Evolutionary conservation across 2,329 filamentous ascomycete species (phyloP).

Genomic region (Exophiala sideris): DNA sequence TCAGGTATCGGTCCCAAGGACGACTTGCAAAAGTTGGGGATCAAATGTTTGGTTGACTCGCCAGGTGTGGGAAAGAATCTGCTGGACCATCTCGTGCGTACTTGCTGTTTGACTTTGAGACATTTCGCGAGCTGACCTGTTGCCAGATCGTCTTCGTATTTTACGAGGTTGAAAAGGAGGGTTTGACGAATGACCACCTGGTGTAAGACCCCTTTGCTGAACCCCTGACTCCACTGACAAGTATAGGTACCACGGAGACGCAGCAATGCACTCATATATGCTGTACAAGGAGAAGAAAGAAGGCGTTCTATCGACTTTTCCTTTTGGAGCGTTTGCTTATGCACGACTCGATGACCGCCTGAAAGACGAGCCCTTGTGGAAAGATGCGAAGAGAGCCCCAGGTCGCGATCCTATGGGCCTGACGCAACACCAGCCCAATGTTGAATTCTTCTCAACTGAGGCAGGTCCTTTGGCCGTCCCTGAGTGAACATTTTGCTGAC

Average conservation of each 20-base stretch:
- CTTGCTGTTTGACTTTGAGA: slow-evolving; percentile 26
- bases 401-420: slow-evolving; percentile 64
- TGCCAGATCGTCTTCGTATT: slow-evolving; percentile 55
- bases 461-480: slow-evolving; percentile 41
- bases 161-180: slow-evolving; percentile 54
- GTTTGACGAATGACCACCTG: slow-evolving; percentile 56
- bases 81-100: slow-evolving; percentile 49
- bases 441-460: slow-evolving; percentile 63
- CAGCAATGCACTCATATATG: slow-evolving; percentile 49
- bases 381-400: slow-evolving; percentile 42
- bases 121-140: slow-evolving; percentile 17
- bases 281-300: slow-evolving; percentile 58
- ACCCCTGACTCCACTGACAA: background rate
- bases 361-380: slow-evolving; percentile 54
- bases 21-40: slow-evolving; percentile 42
- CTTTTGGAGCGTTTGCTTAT: slow-evolving; percentile 61
- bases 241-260: slow-evolving; percentile 50
- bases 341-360: slow-evolving; percentile 61
- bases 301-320: slow-evolving; percentile 59
- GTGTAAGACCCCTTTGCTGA: slow-evolving; percentile 30
- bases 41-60: slow-evolving; percentile 44
- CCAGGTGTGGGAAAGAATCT: slow-evolving; percentile 55
- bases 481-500: slow-evolving; percentile 7
- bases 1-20: slow-evolving; percentile 52
- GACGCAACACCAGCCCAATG: slow-evolving; percentile 54